Evolutionary conservation across 805 yeast species (phyloP), one percentile per base, ranked within the genome.

Genomic region (Pichia rugopelliculosa): DNA sequence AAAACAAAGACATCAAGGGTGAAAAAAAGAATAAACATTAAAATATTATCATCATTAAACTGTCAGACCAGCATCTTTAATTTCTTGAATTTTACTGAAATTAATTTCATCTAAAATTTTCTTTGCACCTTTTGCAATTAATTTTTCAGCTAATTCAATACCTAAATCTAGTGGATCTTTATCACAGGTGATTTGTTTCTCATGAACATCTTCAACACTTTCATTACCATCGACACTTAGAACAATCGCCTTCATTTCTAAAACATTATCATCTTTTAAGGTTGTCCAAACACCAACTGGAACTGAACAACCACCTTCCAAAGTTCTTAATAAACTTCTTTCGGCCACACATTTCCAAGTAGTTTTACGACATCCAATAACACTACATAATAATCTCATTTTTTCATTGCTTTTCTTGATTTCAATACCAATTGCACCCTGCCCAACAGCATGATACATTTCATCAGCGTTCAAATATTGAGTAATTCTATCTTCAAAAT

Each of bases 241-340:
- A 15, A 91, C 95, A 34, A 85, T 74, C 6, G 86, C 95, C 53
- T 78, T 77, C 52, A 90, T 67, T 5, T 62, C 58, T 47, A 89
- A 71, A 9, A 53, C 54, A 34, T 73, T 66, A 1, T 43, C 55
- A 20, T 64, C 67, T 46, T 75, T 65, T 54, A 75, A 68, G 9
- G 59, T 54, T n/a, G 89, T 73, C 53, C 80, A 76, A 25, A 88
- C 96, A 45, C 99, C 99, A 54, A 93, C 86, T 7, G 99, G 99
- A 17, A 93, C 97, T 1, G 96, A 87, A 67, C 99, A 93, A 9
- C 99, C 99, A 52, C 98, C 99, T 69, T 93, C 98, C 50, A 93
- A 74, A 22, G 84, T 74, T 65, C 91, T 76, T 87, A 93, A 79
- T 52, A 93, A 69, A 7, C 91, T 73, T 58, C 99, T 76, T 67